phyloP scores from a whole-genome alignment of 306 rosid genomes.

The Arachis stenosperma region DNA sequence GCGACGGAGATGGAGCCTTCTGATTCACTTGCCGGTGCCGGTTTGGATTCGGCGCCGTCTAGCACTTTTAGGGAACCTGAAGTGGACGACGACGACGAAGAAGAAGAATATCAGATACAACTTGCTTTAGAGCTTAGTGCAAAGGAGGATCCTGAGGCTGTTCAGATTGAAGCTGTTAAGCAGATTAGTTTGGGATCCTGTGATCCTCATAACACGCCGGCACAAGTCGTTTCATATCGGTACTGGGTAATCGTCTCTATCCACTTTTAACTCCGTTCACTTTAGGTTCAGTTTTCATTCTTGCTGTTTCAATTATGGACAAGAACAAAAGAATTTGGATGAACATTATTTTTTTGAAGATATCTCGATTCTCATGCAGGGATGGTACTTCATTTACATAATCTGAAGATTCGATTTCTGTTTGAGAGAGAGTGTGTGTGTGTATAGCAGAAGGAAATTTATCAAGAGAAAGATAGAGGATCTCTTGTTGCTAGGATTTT shows the following conservation, averaged over 20 bases:
- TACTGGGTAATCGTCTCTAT: slow-evolving; percentile 81
- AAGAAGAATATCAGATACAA: slow-evolving; percentile 92
- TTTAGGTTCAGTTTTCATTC: slow-evolving; percentile 35
- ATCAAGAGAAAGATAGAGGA: slow-evolving; percentile 9
- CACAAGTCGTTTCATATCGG: slow-evolving; percentile 89
- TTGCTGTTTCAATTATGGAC: slow-evolving; percentile 29
- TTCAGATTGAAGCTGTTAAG: slow-evolving; percentile 98
- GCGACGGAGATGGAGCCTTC: slow-evolving; percentile 59
- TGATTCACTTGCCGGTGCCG: slow-evolving; percentile 63
- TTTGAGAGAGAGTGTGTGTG: slow-evolving; percentile 3
- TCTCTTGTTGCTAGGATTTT: slow-evolving; percentile 35
- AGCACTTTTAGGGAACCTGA: slow-evolving; percentile 85
- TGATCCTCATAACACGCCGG: slow-evolving; percentile 86
- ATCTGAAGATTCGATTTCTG: slow-evolving; percentile 31
- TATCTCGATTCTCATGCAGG: slow-evolving; percentile 31
- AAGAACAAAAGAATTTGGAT: slow-evolving; percentile 28
- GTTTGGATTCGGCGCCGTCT: slow-evolving; percentile 72
- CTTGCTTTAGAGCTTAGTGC: slow-evolving; percentile 95
- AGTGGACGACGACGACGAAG: slow-evolving; percentile 43
- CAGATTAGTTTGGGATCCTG: slow-evolving; percentile 97
- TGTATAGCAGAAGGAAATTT: slow-evolving; percentile 5
- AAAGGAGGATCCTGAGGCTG: slow-evolving; percentile 98
- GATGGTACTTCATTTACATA: slow-evolving; percentile 25
- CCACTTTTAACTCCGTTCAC: slow-evolving; percentile 51
- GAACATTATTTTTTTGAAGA: slow-evolving; percentile 3